Evolutionary conservation across 2,329 filamentous ascomycete genomes (phyloP).

Genomic region (Scedosporium aurantiacum): DNA sequence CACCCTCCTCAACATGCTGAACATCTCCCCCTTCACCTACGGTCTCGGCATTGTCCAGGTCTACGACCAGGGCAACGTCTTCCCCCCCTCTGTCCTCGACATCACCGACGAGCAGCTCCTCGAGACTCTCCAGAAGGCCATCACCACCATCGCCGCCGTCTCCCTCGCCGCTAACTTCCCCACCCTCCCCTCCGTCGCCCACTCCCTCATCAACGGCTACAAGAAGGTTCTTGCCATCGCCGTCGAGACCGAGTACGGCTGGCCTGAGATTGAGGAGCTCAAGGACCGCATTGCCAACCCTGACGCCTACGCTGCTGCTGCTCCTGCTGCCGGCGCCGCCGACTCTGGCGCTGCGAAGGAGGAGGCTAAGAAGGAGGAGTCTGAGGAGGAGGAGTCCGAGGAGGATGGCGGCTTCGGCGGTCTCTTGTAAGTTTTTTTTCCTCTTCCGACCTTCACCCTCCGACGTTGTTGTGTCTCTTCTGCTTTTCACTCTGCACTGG

Average conservation of each 20-base stretch:
- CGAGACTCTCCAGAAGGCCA: slow-evolving; percentile 65
- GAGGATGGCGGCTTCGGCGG: slow-evolving; percentile 61
- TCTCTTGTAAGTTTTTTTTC: slow-evolving; percentile 52
- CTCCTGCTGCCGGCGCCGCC: slow-evolving; percentile 52
- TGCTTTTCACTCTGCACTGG: no score
- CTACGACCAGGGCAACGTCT: slow-evolving; percentile 94
- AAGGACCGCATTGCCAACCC: slow-evolving; percentile 99
- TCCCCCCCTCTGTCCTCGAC: slow-evolving; percentile 77
- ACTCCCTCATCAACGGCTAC: slow-evolving; percentile 95
- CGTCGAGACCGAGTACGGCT: slow-evolving; percentile 80
- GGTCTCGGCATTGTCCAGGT: slow-evolving; percentile 94
- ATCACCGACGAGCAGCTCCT: slow-evolving; percentile 93
- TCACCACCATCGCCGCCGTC: slow-evolving; percentile 78
- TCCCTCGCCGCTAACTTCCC: slow-evolving; percentile 93
- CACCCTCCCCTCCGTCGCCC: slow-evolving; percentile 88
- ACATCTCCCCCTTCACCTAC: slow-evolving; percentile 99
- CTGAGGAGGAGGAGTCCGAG: slow-evolving; percentile 47
- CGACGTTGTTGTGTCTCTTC: no score
- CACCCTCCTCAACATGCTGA: slow-evolving; percentile 98
- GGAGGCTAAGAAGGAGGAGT: slow-evolving; percentile 56
- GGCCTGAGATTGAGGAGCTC: slow-evolving; percentile 92
- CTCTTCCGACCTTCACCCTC: no score
- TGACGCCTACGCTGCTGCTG: slow-evolving; percentile 81
- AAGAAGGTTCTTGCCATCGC: slow-evolving; percentile 92
- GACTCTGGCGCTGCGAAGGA: slow-evolving; percentile 48